Conservation (phyloP, 139 green algal genomes). For the Chlorella sp. region DNA sequence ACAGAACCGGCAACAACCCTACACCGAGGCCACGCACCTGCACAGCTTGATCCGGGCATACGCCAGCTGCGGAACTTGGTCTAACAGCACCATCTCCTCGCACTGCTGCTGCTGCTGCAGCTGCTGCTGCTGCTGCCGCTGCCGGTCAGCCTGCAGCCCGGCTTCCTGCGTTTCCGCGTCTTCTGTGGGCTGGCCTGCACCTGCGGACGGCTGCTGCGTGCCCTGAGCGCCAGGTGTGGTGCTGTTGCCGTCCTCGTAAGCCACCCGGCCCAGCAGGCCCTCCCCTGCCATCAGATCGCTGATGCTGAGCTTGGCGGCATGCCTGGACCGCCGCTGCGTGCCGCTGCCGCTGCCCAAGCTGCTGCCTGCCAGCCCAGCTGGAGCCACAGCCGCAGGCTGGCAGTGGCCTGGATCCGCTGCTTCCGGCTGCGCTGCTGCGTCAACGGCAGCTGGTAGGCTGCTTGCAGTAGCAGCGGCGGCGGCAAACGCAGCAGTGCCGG, state of each 20-base stretch:
- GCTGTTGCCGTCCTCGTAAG: too few species aligned
- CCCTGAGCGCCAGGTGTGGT: too few species aligned
- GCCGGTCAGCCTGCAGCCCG: neutral
- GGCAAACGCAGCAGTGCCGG: neutral
- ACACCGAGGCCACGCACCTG: neutral
- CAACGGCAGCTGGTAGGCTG: neutral
- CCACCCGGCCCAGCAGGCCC: neutral
- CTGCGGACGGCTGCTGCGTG: neutral
- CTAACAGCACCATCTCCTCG: conserved; percentile 57
- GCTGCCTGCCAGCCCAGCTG: neutral
- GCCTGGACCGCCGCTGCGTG: neutral
- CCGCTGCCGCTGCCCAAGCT: neutral
- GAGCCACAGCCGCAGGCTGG: too few species aligned
- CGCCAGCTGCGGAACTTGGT: conserved; percentile 53
- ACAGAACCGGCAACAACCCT: neutral
- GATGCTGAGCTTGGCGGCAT: conserved; percentile 28
- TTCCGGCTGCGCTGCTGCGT: neutral
- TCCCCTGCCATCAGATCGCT: conserved; percentile 27
- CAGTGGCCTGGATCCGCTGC: neutral
- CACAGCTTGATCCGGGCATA: conserved; percentile 83
- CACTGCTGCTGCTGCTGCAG: neutral
- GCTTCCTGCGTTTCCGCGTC: neutral
- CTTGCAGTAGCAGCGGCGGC: conserved; percentile 4
- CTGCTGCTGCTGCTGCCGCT: neutral
- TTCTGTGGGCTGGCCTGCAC: neutral